Percentiles rank a stretch among this genome's conserved stretches.
Evolutionary conservation across 129 eudicot genomes (phyloP).

Genomic region (Pulicaria dysenterica): DNA sequence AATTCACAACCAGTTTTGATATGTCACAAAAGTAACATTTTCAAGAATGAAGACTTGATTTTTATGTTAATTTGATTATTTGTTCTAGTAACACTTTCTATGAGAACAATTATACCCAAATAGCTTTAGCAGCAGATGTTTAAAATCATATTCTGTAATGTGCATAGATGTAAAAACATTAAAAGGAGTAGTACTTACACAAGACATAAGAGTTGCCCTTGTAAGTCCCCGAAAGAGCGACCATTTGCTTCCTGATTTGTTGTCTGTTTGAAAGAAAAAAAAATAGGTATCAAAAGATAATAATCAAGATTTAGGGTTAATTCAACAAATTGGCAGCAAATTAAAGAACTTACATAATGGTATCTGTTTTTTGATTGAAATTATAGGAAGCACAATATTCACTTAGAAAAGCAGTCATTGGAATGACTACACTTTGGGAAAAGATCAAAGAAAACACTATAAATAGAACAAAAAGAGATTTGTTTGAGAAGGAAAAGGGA

Average conservation of each 20-base stretch:
- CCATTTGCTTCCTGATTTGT: constrained; percentile 55
- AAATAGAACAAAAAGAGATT: no score
- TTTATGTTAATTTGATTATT: no score
- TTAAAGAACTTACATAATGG: constrained; percentile 33
- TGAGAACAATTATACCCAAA: no score
- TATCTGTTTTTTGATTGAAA: no score
- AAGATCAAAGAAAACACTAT: no score
- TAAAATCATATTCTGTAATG: not conserved
- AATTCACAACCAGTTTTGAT: not conserved
- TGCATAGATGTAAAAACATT: not conserved
- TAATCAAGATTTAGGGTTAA: not conserved
- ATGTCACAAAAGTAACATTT: not conserved
- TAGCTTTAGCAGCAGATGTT: not conserved
- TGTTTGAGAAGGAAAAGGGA: no score
- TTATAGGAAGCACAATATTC: no score
- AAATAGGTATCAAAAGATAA: not conserved
- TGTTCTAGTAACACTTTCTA: no score
- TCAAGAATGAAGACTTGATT: not conserved
- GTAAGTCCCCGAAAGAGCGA: constrained; percentile 57
- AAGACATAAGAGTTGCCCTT: constrained; percentile 50
- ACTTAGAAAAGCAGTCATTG: no score
- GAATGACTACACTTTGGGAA: no score
- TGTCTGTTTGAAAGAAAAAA: constrained; percentile 31
- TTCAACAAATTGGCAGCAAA: not conserved
- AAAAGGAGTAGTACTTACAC: constrained; percentile 38